Evolutionary conservation across 345 rosid species (phyloP).

Genomic region (Eucalyptus regnans): DNA sequence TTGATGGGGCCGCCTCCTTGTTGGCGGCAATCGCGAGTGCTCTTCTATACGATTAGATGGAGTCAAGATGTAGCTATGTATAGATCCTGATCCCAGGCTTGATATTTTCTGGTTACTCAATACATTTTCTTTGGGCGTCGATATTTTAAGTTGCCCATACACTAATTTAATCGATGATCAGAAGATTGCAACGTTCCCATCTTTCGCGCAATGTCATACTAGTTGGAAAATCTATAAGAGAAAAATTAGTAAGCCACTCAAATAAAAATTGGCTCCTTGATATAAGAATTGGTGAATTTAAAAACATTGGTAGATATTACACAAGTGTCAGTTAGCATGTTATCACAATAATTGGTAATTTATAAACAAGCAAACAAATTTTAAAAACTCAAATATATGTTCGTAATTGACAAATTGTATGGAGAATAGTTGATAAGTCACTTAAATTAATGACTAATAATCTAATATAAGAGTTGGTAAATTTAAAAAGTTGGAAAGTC

Average conservation of each 20-base stretch:
- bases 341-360: not conserved
- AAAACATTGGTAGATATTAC: not conserved
- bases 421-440: not conserved
- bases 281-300: not conserved
- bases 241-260: not conserved
- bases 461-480: not conserved
- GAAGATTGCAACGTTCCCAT: not conserved
- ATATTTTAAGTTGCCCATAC: not conserved
- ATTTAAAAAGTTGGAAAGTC: not conserved
- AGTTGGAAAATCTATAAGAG: not conserved
- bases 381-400: not conserved
- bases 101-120: not conserved
- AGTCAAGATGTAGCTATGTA: not conserved
- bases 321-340: not conserved
- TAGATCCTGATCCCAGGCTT: not conserved
- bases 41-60: constrained; percentile 18
- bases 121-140: not conserved
- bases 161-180: not conserved
- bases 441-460: not conserved
- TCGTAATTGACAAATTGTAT: not conserved
- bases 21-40: constrained; percentile 37
- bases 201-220: not conserved
- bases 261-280: not conserved
- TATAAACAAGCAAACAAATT: not conserved
- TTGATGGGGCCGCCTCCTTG: constrained; percentile 62